Base-by-base conservation (phyloP, 495 filamentous ascomycete species). In the Neurospora sp. region DNA sequence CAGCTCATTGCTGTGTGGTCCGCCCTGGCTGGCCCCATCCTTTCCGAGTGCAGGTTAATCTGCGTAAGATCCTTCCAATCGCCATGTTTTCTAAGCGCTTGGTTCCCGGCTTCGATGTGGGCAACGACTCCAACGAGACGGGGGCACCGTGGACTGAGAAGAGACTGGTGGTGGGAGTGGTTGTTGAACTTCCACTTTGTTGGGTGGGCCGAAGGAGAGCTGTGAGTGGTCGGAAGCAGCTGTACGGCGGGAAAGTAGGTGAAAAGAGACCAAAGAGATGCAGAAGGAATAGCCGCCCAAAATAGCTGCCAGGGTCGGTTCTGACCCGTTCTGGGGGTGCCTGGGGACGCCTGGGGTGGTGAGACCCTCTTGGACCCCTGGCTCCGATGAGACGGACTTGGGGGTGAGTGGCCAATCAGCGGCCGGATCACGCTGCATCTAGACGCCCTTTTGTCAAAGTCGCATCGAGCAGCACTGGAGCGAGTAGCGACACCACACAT, bases 371-470 rank as follows among this genome's bases (percentile, higher is more conserved):
- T 66, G 54, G 54, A 18, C 54, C 54, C 54, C 54, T 66, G 54
- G 54, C 54, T 70, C 37, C 37, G 69, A 70, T 70, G 20, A 46
- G 40, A 62, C 23, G 66, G 73, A 75, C 73, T 70, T 72, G 73
- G 20, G 48, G 12, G 7, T 10, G 2, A 1, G 12, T 14, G 37
- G 37, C 79, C 78, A 80, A 80, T 79, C 76, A 80, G 37, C 2
- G 39, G 3, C 23, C 7, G 74, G 11, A 75, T 80, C 79, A 80
- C 79, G 54, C 70, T 79, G 76, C 78, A 78, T 79, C n/a, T 80
- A 78, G 72, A 80, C 79, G 79, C 79, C 76, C 66, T 66, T 66
- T 66, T 66, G 54, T 37, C 27, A 35, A 66, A 66, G 54, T 66
- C 27, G 54, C 54, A 66, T 66, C 54, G 27, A 66, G 14, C 12